Evolutionary conservation across 108 stramenopile species (phyloP).

Genomic region (Thalassiosira profunda): DNA sequence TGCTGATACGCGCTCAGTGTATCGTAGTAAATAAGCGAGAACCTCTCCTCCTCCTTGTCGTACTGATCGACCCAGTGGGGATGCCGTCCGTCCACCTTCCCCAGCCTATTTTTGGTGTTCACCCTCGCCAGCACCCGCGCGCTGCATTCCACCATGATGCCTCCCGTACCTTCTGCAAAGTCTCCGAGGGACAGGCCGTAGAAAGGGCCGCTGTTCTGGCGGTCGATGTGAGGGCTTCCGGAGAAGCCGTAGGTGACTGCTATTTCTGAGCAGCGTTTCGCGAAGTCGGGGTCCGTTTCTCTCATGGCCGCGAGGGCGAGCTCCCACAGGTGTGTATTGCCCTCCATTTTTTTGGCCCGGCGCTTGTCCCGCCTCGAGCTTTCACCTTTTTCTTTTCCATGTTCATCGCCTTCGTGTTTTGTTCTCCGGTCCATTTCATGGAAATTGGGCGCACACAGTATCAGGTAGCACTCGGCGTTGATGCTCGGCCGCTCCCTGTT

Average conservation of each 20-base stretch:
- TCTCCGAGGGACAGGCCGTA: slow-evolving; percentile 44
- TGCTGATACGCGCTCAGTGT: slow-evolving; percentile 16
- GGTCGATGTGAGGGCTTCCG: slow-evolving; percentile 56
- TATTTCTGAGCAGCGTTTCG: slow-evolving; percentile 37
- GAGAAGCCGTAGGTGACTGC: slow-evolving; percentile 53
- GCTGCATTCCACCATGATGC: slow-evolving; percentile 35
- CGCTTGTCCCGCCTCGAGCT: slow-evolving; percentile 17
- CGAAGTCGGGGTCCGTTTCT: slow-evolving; percentile 41
- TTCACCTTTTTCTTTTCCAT: not conserved
- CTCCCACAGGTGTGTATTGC: slow-evolving; percentile 30
- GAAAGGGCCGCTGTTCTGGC: slow-evolving; percentile 45
- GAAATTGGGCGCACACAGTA: slow-evolving; percentile 10
- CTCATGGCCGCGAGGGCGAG: slow-evolving; percentile 31
- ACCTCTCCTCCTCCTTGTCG: slow-evolving; percentile 24
- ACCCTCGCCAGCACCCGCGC: slow-evolving; percentile 30
- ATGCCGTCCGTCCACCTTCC: slow-evolving; percentile 51
- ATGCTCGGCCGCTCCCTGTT: slow-evolving; percentile 29
- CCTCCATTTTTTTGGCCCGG: slow-evolving; percentile 26
- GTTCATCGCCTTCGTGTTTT: not conserved
- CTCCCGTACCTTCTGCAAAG: slow-evolving; percentile 39
- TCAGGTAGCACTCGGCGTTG: slow-evolving; percentile 43
- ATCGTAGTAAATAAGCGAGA: slow-evolving; percentile 41
- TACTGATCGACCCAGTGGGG: slow-evolving; percentile 47
- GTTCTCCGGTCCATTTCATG: not conserved
- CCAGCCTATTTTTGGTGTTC: slow-evolving; percentile 42